These are phyloP conservation scores for Trypanosoma congolense DNA, from an alignment of 208 protist genomes.

Conservation along the genomic window DNA sequence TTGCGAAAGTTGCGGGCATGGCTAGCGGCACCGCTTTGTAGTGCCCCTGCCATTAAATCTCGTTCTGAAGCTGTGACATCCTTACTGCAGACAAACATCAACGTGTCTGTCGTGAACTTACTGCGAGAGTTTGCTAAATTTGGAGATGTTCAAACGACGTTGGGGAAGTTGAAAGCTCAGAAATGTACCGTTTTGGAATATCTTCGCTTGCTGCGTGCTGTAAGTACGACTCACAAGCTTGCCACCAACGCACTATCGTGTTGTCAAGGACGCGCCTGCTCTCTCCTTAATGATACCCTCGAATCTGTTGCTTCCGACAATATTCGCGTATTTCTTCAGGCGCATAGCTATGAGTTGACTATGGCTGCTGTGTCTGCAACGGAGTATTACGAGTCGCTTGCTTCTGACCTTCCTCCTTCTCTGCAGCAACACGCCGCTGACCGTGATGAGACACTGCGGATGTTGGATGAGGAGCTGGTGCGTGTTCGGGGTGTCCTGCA, in stretches of 20 bases:
- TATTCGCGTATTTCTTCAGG: conserved; percentile 29
- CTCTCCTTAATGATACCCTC: conserved; percentile 33
- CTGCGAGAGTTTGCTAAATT: conserved; percentile 59
- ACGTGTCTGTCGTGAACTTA: conserved; percentile 38
- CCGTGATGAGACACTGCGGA: conserved; percentile 29
- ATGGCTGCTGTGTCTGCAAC: conserved; percentile 49
- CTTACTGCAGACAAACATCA: conserved; percentile 34
- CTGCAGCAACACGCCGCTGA: conserved; percentile 38
- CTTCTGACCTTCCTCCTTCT: conserved; percentile 15
- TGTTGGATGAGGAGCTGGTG: conserved; percentile 62
- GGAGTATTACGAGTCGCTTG: conserved; percentile 46
- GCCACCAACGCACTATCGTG: conserved; percentile 18
- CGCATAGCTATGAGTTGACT: conserved; percentile 31
- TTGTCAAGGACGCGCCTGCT: background rate
- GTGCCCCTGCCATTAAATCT: conserved; percentile 23
- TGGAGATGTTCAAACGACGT: conserved; percentile 71
- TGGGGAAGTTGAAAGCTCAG: conserved; percentile 73
- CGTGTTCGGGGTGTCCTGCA: conserved; percentile 33
- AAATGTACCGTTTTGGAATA: conserved; percentile 72
- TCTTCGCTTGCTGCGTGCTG: conserved; percentile 54
- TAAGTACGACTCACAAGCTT: conserved; percentile 26
- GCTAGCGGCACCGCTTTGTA: conserved; percentile 56
- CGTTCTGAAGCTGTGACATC: conserved; percentile 52
- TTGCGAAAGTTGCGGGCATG: conserved; percentile 56
- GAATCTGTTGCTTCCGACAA: conserved; percentile 13